Percentiles rank a stretch among this genome's conserved stretches.
phyloP scores from a whole-genome alignment of 495 filamentous ascomycete genomes.

The Antarctomyces pellizariae region DNA sequence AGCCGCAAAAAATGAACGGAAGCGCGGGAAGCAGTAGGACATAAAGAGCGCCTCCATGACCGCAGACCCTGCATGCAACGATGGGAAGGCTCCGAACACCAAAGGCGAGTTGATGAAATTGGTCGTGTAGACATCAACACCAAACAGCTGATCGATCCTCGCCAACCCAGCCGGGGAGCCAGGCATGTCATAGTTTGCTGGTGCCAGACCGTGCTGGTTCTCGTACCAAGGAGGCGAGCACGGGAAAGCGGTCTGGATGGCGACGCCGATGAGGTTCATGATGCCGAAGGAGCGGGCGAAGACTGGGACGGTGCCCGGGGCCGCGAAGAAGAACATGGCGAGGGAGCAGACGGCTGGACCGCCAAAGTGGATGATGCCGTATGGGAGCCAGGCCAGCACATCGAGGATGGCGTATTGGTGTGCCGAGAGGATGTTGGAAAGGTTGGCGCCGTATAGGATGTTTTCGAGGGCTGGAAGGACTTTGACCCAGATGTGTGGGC shows the following conservation, averaged over 20 bases:
- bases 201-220: constrained; percentile 64
- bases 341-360: constrained; percentile 51
- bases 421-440: constrained; percentile 83
- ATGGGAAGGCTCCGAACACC: constrained; percentile 88
- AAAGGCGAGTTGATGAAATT: constrained; percentile 70
- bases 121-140: constrained; percentile 78
- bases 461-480: constrained; percentile 91
- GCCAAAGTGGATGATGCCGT: constrained; percentile 72
- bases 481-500: constrained; percentile 82
- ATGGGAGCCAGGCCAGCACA: constrained; percentile 79
- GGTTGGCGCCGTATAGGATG: constrained; percentile 84
- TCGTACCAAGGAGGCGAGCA: constrained; percentile 95
- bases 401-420: constrained; percentile 64
- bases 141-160: constrained; percentile 70
- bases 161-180: constrained; percentile 74
- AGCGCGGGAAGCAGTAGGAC: constrained; percentile 63
- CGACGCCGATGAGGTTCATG: constrained; percentile 69
- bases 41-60: constrained; percentile 84
- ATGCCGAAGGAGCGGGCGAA: constrained; percentile 77
- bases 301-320: constrained; percentile 62
- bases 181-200: constrained; percentile 74
- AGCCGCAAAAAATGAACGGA: constrained; percentile 48
- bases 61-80: constrained; percentile 65
- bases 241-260: constrained; percentile 70
- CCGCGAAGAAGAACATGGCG: constrained; percentile 66